Conservation (phyloP, 345 rosid genomes). For the Aethionema arabicum region DNA sequence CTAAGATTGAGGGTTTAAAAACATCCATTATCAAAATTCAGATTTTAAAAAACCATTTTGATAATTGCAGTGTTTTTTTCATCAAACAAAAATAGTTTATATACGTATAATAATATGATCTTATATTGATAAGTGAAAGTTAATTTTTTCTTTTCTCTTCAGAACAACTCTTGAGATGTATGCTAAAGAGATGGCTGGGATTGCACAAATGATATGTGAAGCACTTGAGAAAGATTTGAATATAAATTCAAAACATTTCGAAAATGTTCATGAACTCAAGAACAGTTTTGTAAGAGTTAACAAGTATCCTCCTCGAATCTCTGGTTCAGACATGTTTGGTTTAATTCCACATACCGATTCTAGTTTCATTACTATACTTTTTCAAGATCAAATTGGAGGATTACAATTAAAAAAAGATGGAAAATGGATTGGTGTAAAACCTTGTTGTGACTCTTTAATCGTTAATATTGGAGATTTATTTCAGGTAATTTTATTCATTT, state of each 20-base stretch:
- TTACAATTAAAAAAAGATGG: slow-evolving; percentile 59
- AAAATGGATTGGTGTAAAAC: slow-evolving; percentile 60
- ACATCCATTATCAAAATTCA: no score
- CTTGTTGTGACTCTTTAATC: slow-evolving; percentile 54
- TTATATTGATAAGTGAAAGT: not conserved
- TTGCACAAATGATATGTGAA: slow-evolving; percentile 51
- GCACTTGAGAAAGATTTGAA: slow-evolving; percentile 47
- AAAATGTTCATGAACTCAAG: slow-evolving; percentile 40
- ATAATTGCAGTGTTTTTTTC: no score
- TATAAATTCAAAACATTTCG: slow-evolving; percentile 42
- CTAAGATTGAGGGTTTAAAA: no score
- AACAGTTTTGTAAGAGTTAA: slow-evolving; percentile 61
- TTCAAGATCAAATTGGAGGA: slow-evolving; percentile 68
- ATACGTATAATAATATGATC: no score
- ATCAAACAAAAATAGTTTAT: no score
- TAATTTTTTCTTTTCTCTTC: not conserved
- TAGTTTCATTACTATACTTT: slow-evolving; percentile 58
- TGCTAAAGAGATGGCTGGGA: slow-evolving; percentile 33
- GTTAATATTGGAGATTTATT: slow-evolving; percentile 77
- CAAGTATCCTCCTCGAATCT: slow-evolving; percentile 70
- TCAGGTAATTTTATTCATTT: no score
- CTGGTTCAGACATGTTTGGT: slow-evolving; percentile 51
- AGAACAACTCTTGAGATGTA: slow-evolving; percentile 48
- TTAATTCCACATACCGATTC: slow-evolving; percentile 79
- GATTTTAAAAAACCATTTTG: no score